phyloP scores from a whole-genome alignment of 1,139 yeast genomes.

The Kodamaea arcana region DNA sequence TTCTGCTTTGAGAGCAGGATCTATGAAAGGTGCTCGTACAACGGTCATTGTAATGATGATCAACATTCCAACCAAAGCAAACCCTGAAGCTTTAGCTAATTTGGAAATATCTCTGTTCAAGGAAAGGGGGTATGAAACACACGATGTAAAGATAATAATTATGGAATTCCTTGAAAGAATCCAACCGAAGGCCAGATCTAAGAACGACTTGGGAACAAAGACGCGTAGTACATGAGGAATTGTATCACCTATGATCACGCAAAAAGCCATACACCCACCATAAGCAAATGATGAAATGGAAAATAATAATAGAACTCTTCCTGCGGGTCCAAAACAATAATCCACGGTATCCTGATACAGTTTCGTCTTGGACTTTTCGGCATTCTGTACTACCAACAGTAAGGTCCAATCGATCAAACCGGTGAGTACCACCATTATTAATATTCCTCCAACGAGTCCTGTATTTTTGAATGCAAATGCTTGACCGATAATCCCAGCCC shows the following conservation, averaged over 20 bases:
- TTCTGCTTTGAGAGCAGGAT: slow-evolving; percentile 42
- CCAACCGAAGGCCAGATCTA: slow-evolving; percentile 42
- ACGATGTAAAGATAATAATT: slow-evolving; percentile 63
- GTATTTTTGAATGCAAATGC: slow-evolving; percentile 83
- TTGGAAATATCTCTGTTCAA: slow-evolving; percentile 78
- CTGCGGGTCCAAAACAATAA: slow-evolving; percentile 71
- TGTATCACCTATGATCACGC: slow-evolving; percentile 92
- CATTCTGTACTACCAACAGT: slow-evolving; percentile 74
- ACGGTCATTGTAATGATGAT: slow-evolving; percentile 73
- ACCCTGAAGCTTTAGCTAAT: slow-evolving; percentile 81
- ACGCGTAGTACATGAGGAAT: slow-evolving; percentile 84
- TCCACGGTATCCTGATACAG: slow-evolving; percentile 86
- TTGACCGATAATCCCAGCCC: slow-evolving; percentile 94
- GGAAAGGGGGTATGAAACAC: slow-evolving; percentile 80
- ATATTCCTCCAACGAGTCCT: slow-evolving; percentile 72
- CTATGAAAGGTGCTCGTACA: slow-evolving; percentile 64
- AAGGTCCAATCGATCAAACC: slow-evolving; percentile 82
- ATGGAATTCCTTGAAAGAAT: slow-evolving; percentile 63
- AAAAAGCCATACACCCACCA: slow-evolving; percentile 93
- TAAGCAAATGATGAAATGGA: slow-evolving; percentile 88
- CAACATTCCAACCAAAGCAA: slow-evolving; percentile 82
- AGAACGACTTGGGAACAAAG: slow-evolving; percentile 52
- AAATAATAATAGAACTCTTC: slow-evolving; percentile 61
- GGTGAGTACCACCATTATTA: slow-evolving; percentile 59
- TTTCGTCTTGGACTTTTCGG: slow-evolving; percentile 68